Percentiles rank a stretch among this genome's conserved stretches.
Evolutionary conservation across 257 asterid genomes (phyloP).

Genomic region (Przewalskia tangutica): DNA sequence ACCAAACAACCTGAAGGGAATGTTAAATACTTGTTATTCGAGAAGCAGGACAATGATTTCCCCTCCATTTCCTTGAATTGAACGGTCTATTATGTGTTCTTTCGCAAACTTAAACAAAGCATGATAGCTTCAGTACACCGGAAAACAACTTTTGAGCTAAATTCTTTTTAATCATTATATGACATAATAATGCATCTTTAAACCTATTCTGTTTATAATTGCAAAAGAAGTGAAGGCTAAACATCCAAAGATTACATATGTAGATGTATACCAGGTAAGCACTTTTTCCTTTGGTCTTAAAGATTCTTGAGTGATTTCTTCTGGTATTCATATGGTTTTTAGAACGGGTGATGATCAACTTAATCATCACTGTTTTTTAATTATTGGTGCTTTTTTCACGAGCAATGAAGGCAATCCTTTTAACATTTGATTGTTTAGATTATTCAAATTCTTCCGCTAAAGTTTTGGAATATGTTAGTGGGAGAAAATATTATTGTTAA

Average conservation of each 20-base stretch:
- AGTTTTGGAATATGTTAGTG: too few species aligned
- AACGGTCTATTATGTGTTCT: not conserved
- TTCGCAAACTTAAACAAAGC: not conserved
- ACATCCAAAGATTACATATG: conserved; percentile 66
- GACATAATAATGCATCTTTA: not conserved
- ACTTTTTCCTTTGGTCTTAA: not conserved
- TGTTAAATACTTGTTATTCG: not conserved
- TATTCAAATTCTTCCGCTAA: not conserved
- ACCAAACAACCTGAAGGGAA: not conserved
- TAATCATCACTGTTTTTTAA: not conserved
- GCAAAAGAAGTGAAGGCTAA: conserved; percentile 79
- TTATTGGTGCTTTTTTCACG: not conserved
- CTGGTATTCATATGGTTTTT: not conserved
- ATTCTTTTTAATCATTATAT: not conserved
- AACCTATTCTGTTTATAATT: conserved; percentile 13
- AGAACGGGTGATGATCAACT: not conserved
- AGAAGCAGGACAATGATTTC: not conserved
- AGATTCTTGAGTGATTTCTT: not conserved
- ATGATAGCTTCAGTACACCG: not conserved
- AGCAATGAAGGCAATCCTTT: not conserved
- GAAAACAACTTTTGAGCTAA: not conserved
- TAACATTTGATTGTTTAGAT: not conserved
- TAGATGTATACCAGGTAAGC: conserved; percentile 81
- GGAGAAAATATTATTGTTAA: too few species aligned
- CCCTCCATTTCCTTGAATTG: too few species aligned